phyloP scores from a whole-genome alignment of 768 basidiomycete genomes.

The Leccinellum luteum region DNA sequence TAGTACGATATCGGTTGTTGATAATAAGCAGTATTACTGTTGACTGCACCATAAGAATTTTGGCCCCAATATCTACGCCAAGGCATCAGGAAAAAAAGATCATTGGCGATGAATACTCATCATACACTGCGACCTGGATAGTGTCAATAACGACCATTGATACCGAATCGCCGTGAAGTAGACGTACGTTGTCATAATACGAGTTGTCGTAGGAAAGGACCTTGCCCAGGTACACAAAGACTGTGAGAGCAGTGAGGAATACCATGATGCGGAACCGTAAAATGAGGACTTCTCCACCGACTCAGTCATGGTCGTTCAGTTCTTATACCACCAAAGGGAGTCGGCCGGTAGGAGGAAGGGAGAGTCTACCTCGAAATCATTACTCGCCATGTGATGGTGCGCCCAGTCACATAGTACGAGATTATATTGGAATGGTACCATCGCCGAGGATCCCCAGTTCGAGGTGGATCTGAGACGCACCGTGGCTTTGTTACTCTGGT shows the following conservation, averaged over 20 bases:
- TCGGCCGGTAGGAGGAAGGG: background rate
- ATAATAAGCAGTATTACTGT: slow-evolving; percentile 49
- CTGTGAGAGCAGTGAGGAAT: background rate
- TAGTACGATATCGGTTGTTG: slow-evolving; percentile 64
- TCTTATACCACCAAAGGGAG: slow-evolving; percentile 18
- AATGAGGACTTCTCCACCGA: background rate
- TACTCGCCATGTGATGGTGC: slow-evolving; percentile 10
- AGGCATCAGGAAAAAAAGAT: background rate
- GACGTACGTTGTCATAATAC: slow-evolving; percentile 61
- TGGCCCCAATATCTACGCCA: slow-evolving; percentile 67
- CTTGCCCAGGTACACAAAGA: slow-evolving; percentile 10
- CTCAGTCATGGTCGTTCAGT: background rate
- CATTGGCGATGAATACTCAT: background rate
- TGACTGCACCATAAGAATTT: slow-evolving; percentile 66
- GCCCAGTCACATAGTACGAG: slow-evolving; percentile 2
- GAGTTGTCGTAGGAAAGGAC: slow-evolving; percentile 50
- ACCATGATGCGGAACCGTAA: slow-evolving; percentile 10
- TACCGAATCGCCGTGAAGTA: background rate
- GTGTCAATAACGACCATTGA: slow-evolving; percentile 3
- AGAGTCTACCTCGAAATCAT: background rate
- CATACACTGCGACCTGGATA: slow-evolving; percentile 55
- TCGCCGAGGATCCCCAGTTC: slow-evolving; percentile 5
- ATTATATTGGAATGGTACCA: slow-evolving; percentile 13
- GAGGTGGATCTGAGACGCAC: background rate
- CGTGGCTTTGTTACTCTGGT: slow-evolving; percentile 9